These are phyloP conservation scores for Pycnococcus provasolii DNA, from an alignment of 139 green algal species.

Conservation along the genomic window DNA sequence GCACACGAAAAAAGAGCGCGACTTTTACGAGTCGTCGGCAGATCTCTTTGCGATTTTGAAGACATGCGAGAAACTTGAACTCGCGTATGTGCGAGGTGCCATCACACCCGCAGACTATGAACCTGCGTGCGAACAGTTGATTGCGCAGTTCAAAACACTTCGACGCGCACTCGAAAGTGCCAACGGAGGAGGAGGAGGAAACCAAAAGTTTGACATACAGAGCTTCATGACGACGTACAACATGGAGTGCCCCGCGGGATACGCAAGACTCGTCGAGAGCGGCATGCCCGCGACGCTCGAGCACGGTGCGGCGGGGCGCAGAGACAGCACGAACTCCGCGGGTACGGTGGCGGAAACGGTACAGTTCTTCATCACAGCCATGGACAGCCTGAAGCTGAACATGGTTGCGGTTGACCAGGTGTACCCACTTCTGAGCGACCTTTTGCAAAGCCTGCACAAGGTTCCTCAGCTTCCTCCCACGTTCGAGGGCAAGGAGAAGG, in stretches of 20 bases:
- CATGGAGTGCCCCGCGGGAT: constrained; percentile 88
- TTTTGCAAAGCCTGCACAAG: constrained; percentile 60
- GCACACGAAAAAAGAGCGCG: constrained; percentile 59
- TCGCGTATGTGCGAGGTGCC: constrained; percentile 37
- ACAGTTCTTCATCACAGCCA: constrained; percentile 87
- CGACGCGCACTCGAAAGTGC: constrained; percentile 38
- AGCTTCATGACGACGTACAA: constrained; percentile 78
- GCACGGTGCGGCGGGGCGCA: not conserved
- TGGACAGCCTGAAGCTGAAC: constrained; percentile 84
- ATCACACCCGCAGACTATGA: constrained; percentile 71
- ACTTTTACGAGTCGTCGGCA: constrained; percentile 65
- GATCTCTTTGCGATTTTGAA: constrained; percentile 92
- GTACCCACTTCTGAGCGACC: constrained; percentile 69
- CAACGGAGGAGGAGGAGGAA: constrained; percentile 15
- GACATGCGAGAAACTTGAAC: constrained; percentile 81
- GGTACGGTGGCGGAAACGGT: constrained; percentile 66
- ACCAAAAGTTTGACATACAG: constrained; percentile 67
- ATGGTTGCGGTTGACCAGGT: constrained; percentile 88
- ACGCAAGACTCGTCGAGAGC: constrained; percentile 56
- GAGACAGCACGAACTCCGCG: constrained; percentile 30
- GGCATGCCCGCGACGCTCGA: constrained; percentile 52
- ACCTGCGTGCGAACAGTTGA: constrained; percentile 69
- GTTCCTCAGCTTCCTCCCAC: constrained; percentile 56
- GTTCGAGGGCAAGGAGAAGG: constrained; percentile 61
- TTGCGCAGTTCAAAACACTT: constrained; percentile 81